Evolutionary conservation across 2,329 filamentous ascomycete genomes (phyloP).

Genomic region (Paecilomyces variotii): DNA sequence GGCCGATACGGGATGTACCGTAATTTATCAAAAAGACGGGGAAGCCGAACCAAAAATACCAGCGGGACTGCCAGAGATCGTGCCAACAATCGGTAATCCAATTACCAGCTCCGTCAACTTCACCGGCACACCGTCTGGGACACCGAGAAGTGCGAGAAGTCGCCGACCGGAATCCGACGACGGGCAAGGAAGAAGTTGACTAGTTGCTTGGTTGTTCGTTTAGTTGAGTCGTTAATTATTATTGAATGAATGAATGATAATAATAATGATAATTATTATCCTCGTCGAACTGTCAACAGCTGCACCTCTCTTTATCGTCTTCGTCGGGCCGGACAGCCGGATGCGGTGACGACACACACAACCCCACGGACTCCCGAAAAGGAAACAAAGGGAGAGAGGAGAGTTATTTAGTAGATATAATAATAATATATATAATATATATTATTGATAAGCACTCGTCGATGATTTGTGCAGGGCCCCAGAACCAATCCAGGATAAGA

Average conservation of each 20-base stretch:
- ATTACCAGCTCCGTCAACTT: not conserved
- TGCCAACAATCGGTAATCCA: too few species aligned
- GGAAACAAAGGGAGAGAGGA: not conserved
- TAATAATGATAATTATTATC: too few species aligned
- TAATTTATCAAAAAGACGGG: too few species aligned
- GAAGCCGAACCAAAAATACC: not conserved
- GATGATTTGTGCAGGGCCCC: not conserved
- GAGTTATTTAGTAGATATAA: not conserved
- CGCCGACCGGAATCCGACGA: not conserved
- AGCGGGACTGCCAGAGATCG: too few species aligned
- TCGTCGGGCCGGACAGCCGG: not conserved
- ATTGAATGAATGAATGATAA: too few species aligned
- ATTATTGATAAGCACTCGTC: not conserved
- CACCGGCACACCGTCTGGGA: not conserved
- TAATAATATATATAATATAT: not conserved
- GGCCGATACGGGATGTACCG: too few species aligned
- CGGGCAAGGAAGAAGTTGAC: not conserved
- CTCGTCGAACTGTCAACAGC: too few species aligned
- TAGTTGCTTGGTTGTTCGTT: too few species aligned
- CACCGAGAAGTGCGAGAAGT: not conserved
- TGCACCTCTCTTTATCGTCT: not conserved
- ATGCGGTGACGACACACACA: not conserved
- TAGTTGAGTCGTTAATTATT: too few species aligned
- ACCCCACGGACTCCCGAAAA: not conserved
- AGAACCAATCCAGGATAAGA: not conserved